Evolutionary conservation across 768 basidiomycete species (phyloP).

Genomic region (Asterophora lycoperdoides): DNA sequence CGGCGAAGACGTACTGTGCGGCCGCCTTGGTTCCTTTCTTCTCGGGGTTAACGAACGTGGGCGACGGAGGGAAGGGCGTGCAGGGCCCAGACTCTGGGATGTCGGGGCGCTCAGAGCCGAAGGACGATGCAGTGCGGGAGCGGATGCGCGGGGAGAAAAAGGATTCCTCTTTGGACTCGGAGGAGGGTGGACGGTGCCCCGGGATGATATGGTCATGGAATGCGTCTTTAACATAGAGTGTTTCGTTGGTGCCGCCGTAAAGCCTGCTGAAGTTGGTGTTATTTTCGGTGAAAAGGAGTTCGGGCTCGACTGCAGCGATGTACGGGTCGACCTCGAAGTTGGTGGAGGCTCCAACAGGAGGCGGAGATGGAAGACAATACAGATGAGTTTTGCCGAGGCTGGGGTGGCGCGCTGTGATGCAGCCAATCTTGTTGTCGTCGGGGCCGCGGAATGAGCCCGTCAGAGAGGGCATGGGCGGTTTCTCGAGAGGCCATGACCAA

Average conservation of each 20-base stretch:
- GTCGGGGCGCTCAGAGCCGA: conserved; percentile 34
- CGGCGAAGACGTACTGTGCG: conserved; percentile 82
- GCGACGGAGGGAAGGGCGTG: conserved; percentile 51
- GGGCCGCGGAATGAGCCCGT: conserved; percentile 45
- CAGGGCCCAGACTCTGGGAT: conserved; percentile 50
- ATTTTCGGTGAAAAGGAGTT: conserved; percentile 93
- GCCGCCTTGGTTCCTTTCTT: conserved; percentile 88
- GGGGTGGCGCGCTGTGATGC: conserved; percentile 70
- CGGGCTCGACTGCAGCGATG: conserved; percentile 70
- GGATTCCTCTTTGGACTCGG: conserved; percentile 39
- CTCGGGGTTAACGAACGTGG: conserved; percentile 79
- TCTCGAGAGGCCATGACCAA: conserved; percentile 88
- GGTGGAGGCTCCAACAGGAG: conserved; percentile 75
- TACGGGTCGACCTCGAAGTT: conserved; percentile 60
- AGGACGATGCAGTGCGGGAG: conserved; percentile 43
- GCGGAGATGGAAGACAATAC: conserved; percentile 89
- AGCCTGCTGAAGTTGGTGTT: conserved; percentile 93
- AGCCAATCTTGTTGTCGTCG: conserved; percentile 44
- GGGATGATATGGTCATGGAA: conserved; percentile 98
- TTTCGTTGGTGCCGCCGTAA: conserved; percentile 83
- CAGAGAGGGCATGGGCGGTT: conserved; percentile 62
- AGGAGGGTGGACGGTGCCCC: conserved; percentile 63
- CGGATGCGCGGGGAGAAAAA: conserved; percentile 50
- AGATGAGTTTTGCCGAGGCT: conserved; percentile 73
- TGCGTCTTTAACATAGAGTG: conserved; percentile 88